These are phyloP conservation scores for Fraxinus xanthoxyloides DNA, from an alignment of 305 asterid genomes.

Conservation along the genomic window DNA sequence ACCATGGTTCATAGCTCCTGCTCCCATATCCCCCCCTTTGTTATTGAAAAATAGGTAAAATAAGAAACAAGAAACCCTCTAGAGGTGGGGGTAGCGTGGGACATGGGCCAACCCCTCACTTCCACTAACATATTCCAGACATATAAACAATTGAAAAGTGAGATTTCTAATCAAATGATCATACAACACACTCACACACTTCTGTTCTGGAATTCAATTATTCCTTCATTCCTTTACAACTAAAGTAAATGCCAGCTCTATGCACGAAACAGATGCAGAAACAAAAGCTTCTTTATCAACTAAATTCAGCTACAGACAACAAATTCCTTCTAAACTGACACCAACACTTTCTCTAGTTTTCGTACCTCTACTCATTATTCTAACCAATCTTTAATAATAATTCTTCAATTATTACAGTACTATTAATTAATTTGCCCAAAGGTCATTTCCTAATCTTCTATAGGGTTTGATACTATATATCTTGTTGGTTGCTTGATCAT, in stretches of 20 bases:
- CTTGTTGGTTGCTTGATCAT: not conserved
- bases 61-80: slow-evolving; percentile 24
- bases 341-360: not conserved
- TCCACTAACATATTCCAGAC: slow-evolving; percentile 88
- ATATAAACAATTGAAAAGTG: slow-evolving; percentile 73
- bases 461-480: slow-evolving; percentile 11
- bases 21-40: too few relatives aligned
- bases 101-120: slow-evolving; percentile 61
- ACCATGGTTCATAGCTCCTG: slow-evolving; percentile 16
- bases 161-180: slow-evolving; percentile 62
- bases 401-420: slow-evolving; percentile 57
- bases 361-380: slow-evolving; percentile 6
- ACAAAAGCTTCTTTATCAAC: slow-evolving; percentile 34
- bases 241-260: slow-evolving; percentile 23
- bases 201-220: slow-evolving; percentile 62
- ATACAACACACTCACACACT: slow-evolving; percentile 51
- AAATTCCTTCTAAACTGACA: slow-evolving; percentile 16
- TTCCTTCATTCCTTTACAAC: slow-evolving; percentile 47
- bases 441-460: slow-evolving; percentile 15
- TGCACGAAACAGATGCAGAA: slow-evolving; percentile 28
- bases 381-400: slow-evolving; percentile 39
- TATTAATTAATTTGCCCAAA: slow-evolving; percentile 17
- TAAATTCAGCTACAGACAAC: slow-evolving; percentile 37
- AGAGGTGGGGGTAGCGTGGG: slow-evolving; percentile 23
- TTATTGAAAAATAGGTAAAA: not conserved